Evolutionary conservation across 805 yeast species (phyloP).

Genomic region (Tetrapisispora fleetii): DNA sequence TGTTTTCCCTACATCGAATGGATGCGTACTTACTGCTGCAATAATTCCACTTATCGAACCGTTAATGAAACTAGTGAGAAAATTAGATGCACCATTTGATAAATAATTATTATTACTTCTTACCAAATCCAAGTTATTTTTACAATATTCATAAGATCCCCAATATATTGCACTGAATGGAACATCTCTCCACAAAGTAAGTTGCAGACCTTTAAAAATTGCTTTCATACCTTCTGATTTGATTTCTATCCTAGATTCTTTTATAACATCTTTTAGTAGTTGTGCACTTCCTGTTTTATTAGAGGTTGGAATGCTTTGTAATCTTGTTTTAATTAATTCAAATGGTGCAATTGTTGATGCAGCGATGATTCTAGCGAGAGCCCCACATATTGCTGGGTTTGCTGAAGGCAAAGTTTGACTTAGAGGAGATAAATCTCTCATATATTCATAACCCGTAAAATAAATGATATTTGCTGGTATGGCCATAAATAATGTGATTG

Average conservation of each 20-base stretch:
- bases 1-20: slow-evolving; percentile 96
- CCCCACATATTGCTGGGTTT: slow-evolving; percentile 80
- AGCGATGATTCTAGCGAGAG: slow-evolving; percentile 69
- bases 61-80: slow-evolving; percentile 57
- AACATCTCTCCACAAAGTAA: slow-evolving; percentile 94
- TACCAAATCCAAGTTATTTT: slow-evolving; percentile 11
- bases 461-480: slow-evolving; percentile 89
- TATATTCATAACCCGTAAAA: slow-evolving; percentile 84
- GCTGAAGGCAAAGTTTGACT: slow-evolving; percentile 27
- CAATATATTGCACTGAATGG: slow-evolving; percentile 95
- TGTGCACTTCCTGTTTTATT: slow-evolving; percentile 17
- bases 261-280: slow-evolving; percentile 38
- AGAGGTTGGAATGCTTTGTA: slow-evolving; percentile 75
- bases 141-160: slow-evolving; percentile 66
- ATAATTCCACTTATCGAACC: slow-evolving; percentile 79
- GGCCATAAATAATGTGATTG: slow-evolving; percentile 77
- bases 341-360: slow-evolving; percentile 82
- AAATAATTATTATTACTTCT: too few relatives aligned
- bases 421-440: slow-evolving; percentile 66
- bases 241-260: slow-evolving; percentile 45
- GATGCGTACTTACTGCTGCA: slow-evolving; percentile 84
- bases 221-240: slow-evolving; percentile 47
- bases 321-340: slow-evolving; percentile 76
- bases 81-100: slow-evolving; percentile 29
- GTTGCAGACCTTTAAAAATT: slow-evolving; percentile 72